These are phyloP conservation scores for Nakaseomyces uthaithaninus DNA, from an alignment of 1,139 yeast genomes.

Conservation along the genomic window DNA sequence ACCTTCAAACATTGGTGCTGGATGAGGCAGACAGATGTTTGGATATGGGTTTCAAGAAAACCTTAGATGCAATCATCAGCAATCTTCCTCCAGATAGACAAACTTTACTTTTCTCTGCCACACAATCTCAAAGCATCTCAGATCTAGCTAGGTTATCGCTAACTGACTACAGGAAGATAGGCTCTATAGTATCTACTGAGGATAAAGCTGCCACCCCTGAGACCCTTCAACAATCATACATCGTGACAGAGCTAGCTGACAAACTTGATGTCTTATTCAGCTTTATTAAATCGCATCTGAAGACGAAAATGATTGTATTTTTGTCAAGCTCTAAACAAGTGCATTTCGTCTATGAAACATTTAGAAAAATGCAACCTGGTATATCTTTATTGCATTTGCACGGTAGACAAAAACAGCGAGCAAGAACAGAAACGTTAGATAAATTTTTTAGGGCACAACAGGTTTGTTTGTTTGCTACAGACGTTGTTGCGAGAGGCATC, in stretches of 20 bases:
- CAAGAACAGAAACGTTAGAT: conserved; percentile 80
- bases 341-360: conserved; percentile 84
- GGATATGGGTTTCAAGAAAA: conserved; percentile 93
- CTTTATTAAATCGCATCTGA: conserved; percentile 80
- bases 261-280: conserved; percentile 84
- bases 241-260: conserved; percentile 62
- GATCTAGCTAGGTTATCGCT: conserved; percentile 86
- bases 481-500: conserved; percentile 93
- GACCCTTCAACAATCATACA: conserved; percentile 73
- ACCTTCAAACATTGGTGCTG: conserved; percentile 71
- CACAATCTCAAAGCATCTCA: conserved; percentile 79
- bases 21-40: conserved; percentile 96
- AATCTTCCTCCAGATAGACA: conserved; percentile 84
- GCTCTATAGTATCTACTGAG: conserved; percentile 34
- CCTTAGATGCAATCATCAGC: conserved; percentile 74
- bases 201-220: conserved; percentile 66
- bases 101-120: conserved; percentile 83
- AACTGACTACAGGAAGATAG: conserved; percentile 67
- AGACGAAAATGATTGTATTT: conserved; percentile 78
- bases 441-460: conserved; percentile 81
- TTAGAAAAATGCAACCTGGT: conserved; percentile 92
- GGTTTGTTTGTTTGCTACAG: conserved; percentile 90
- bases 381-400: conserved; percentile 84
- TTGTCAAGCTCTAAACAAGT: conserved; percentile 92
- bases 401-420: conserved; percentile 92